These are phyloP conservation scores for Pichia sp. DNA, from an alignment of 1,139 yeast genomes.

Conservation along the genomic window DNA sequence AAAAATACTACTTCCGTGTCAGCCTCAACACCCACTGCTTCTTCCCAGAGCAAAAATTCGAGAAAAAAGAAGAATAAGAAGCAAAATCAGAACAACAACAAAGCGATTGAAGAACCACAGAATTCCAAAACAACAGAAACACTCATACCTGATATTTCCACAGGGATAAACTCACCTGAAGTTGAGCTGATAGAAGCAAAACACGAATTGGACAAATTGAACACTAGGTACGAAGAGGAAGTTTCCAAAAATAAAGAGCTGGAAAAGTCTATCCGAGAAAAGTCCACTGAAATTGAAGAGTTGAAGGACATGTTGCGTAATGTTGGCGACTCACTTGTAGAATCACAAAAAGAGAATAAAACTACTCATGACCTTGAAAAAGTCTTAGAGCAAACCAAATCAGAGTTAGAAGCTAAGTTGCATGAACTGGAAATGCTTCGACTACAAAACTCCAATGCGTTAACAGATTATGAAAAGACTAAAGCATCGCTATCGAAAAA, in stretches of 20 bases:
- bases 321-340: slow-evolving; percentile 74
- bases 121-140: slow-evolving; percentile 24
- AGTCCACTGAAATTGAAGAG: slow-evolving; percentile 50
- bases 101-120: slow-evolving; percentile 5
- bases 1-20: slow-evolving; percentile 1
- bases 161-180: slow-evolving; percentile 1
- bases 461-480: slow-evolving; percentile 34
- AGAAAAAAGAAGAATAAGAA: slow-evolving; percentile 20
- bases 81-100: slow-evolving; percentile 10
- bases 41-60: slow-evolving; percentile 14
- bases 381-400: slow-evolving; percentile 16
- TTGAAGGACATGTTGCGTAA: slow-evolving; percentile 68
- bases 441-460: slow-evolving; percentile 33
- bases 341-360: slow-evolving; percentile 29
- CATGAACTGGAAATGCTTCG: slow-evolving; percentile 34
- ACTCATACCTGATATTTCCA: not conserved
- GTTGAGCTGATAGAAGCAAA: slow-evolving; percentile 27
- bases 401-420: slow-evolving; percentile 27
- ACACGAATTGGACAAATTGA: slow-evolving; percentile 20
- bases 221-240: slow-evolving; percentile 23
- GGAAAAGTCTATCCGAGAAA: slow-evolving; percentile 21
- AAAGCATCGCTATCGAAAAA: slow-evolving; percentile 25
- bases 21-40: slow-evolving; percentile 4
- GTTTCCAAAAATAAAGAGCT: slow-evolving; percentile 12
- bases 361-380: slow-evolving; percentile 20